Evolutionary conservation across 352 stramenopile species (phyloP), one percentile per base, ranked within the genome.

Genomic region (Phytophthora tubulina): DNA sequence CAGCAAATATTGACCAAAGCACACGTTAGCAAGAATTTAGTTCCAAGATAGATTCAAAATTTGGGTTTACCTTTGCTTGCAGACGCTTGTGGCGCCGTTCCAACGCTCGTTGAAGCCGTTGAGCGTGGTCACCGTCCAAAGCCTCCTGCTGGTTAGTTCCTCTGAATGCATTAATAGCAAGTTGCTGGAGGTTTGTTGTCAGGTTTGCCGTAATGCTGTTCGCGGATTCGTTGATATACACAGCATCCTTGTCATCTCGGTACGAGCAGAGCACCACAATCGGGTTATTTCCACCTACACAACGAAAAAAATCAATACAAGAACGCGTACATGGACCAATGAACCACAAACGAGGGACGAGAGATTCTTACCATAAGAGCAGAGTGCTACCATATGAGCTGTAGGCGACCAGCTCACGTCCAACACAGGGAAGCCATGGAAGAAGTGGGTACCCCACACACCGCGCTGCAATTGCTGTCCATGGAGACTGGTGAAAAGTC

Each of bases 381-480:
- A 85, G 36, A 93, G 62, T 35, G 88, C 88, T 31, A 85, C 79
- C 54, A 95, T 81, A 46, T 94, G 86, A 13, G 83, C 72, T 2
- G 73, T 79, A 21, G 86, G 71, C 3, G 75, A 91, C 87, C 87
- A 95, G 7, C 67, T 84, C 30, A 95, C 68, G 42, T 91, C 83
- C 46, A 81, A 44, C 7, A 94, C 63, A 2, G 87, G 82, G 14
- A 52, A 79, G 11, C 67, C 73, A 17, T 82, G 73, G 55, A 90
- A 93, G 57, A 94, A 91, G 11, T 72, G 70, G 0, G 58, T 66
- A 0, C 86, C 86, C 85, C 86, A 94, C 6, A 94, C 54, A 4
- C 81, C 67, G 13, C 57, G 55, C 8, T 82, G 67, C 33, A 90
- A 52, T 53, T 78, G 74, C 14, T 88, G 67, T 0, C 85, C 85